Conservation (phyloP, 306 rosid genomes). For the Ormosia semicastrata region DNA sequence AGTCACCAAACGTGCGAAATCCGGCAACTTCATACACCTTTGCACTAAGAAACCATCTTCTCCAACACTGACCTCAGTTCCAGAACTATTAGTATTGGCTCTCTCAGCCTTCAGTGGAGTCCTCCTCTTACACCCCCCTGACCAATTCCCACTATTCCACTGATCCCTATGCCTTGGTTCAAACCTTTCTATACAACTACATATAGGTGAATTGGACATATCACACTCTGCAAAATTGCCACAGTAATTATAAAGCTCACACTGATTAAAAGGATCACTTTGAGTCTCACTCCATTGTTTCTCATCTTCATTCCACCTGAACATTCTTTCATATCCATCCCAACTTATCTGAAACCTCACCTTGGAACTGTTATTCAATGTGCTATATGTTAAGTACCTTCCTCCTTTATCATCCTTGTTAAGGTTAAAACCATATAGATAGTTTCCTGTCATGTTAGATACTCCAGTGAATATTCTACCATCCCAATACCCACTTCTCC, state of each 20-base stretch:
- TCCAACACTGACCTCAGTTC: constrained; percentile 21
- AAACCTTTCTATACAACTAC: constrained; percentile 53
- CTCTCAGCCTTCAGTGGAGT: constrained; percentile 43
- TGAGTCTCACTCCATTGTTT: constrained; percentile 36
- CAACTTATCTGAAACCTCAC: constrained; percentile 53
- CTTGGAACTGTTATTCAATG: not conserved
- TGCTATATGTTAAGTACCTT: constrained; percentile 22
- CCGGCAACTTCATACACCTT: constrained; percentile 52
- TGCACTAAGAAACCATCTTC: constrained; percentile 47
- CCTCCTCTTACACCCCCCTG: constrained; percentile 53
- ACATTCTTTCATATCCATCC: constrained; percentile 53
- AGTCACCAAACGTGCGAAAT: constrained; percentile 31
- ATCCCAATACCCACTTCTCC: constrained; percentile 82
- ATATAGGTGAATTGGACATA: not conserved
- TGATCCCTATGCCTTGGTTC: constrained; percentile 12
- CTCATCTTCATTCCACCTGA: constrained; percentile 25
- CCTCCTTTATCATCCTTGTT: not conserved
- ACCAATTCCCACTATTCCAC: constrained; percentile 44
- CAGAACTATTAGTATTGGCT: constrained; percentile 13
- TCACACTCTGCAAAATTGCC: constrained; percentile 57
- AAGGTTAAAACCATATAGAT: constrained; percentile 42
- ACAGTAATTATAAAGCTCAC: constrained; percentile 59
- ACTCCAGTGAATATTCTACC: constrained; percentile 47
- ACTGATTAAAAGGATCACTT: constrained; percentile 39
- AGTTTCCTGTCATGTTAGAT: constrained; percentile 37